Evolutionary conservation across 805 yeast genomes (phyloP).

Genomic region (Metschnikowia amazonensis): DNA sequence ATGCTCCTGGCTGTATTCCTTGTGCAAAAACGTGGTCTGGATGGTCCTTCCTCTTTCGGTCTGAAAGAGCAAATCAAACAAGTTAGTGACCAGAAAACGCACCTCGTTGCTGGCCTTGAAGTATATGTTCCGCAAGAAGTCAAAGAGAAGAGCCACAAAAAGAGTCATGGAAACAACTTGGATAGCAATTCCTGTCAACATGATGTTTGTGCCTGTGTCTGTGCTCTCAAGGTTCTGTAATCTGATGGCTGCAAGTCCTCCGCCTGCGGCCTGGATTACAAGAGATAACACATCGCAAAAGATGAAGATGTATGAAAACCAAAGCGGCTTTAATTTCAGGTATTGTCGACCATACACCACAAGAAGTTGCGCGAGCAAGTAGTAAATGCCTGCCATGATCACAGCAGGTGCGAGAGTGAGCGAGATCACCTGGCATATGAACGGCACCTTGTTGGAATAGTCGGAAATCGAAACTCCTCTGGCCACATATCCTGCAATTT

Average conservation of each 20-base stretch:
- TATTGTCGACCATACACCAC: slow-evolving; percentile 47
- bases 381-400: slow-evolving; percentile 80
- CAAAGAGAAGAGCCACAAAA: slow-evolving; percentile 49
- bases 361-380: slow-evolving; percentile 60
- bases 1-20: slow-evolving; percentile 33
- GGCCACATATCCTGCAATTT: slow-evolving; percentile 65
- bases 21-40: slow-evolving; percentile 20
- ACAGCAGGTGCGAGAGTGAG: slow-evolving; percentile 80
- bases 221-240: slow-evolving; percentile 28
- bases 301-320: slow-evolving; percentile 62
- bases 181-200: slow-evolving; percentile 75
- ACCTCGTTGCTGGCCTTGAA: slow-evolving; percentile 24
- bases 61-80: slow-evolving; percentile 22
- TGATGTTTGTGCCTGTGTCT: slow-evolving; percentile 54
- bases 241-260: slow-evolving; percentile 17
- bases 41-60: slow-evolving; percentile 19
- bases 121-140: slow-evolving; percentile 43
- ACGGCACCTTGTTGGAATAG: slow-evolving; percentile 31
- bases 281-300: slow-evolving; percentile 58
- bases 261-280: slow-evolving; percentile 33
- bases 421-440: slow-evolving; percentile 60
- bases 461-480: slow-evolving; percentile 44
- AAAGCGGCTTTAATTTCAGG: slow-evolving; percentile 53
- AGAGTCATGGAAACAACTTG: slow-evolving; percentile 69
- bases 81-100: slow-evolving; percentile 23